phyloP scores from a whole-genome alignment of 352 stramenopile genomes.

The Globisporangium iwayamae region DNA sequence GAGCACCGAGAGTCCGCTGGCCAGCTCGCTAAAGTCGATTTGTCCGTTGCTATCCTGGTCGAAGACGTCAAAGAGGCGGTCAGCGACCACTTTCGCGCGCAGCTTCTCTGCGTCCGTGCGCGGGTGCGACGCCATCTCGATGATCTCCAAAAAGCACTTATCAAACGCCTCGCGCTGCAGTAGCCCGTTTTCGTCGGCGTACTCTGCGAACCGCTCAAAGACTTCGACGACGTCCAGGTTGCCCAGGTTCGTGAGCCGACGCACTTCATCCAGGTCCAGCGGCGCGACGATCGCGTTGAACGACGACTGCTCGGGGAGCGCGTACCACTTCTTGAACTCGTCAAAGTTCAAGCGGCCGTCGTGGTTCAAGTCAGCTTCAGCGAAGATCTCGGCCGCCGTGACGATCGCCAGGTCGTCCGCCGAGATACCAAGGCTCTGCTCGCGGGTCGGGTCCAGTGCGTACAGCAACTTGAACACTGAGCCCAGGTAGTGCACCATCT shows the following conservation, averaged over 20 bases:
- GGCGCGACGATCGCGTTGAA: conserved; percentile 74
- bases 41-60: conserved; percentile 70
- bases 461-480: conserved; percentile 84
- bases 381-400: conserved; percentile 82
- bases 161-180: conserved; percentile 69
- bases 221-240: conserved; percentile 83
- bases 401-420: conserved; percentile 56
- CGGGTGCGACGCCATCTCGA: conserved; percentile 57
- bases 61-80: conserved; percentile 81
- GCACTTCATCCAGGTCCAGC: conserved; percentile 78
- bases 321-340: conserved; percentile 87
- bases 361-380: conserved; percentile 80
- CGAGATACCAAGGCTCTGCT: conserved; percentile 55
- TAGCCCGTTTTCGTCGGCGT: conserved; percentile 53
- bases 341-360: conserved; percentile 83
- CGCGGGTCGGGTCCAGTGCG: conserved; percentile 56
- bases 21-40: conserved; percentile 87
- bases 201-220: conserved; percentile 81
- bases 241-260: conserved; percentile 76
- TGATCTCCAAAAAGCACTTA: conserved; percentile 69
- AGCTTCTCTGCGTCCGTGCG: conserved; percentile 62
- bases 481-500: conserved; percentile 85
- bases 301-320: conserved; percentile 52
- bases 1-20: conserved; percentile 77
- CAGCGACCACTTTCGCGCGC: conserved; percentile 59